Percentiles rank a stretch among this genome's conserved stretches.
Evolutionary conservation across 208 protist species (phyloP).

Genomic region (Zelonia costaricensis): DNA sequence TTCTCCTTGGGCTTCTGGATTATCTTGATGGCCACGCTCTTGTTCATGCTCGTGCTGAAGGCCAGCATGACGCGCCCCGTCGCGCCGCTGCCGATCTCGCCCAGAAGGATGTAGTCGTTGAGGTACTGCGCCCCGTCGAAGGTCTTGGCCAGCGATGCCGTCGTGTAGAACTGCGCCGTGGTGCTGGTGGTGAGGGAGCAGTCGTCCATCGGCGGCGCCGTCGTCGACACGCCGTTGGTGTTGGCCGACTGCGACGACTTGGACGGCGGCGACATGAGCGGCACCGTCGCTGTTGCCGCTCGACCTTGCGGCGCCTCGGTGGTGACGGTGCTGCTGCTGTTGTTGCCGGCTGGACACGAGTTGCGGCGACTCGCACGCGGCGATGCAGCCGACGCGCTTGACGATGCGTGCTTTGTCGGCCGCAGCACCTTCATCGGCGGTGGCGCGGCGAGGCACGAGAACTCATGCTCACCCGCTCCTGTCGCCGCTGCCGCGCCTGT

Average conservation of each 20-base stretch:
- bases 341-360: no score
- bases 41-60: conserved; percentile 43
- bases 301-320: no score
- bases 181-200: not conserved
- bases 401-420: no score
- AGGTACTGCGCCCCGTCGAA: conserved; percentile 41
- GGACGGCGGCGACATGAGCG: not conserved
- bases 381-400: no score
- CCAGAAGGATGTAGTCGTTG: conserved; percentile 78
- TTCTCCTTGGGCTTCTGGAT: conserved; percentile 59
- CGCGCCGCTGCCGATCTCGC: conserved; percentile 69
- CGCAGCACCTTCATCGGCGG: no score
- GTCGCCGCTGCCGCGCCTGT: no score
- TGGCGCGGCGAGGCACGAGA: no score
- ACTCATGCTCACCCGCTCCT: no score
- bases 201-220: not conserved
- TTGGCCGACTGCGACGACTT: not conserved
- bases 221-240: not conserved
- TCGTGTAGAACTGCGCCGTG: conserved; percentile 26
- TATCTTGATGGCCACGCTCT: conserved; percentile 76
- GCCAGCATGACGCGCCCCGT: conserved; percentile 71
- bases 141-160: conserved; percentile 27
- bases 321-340: no score
- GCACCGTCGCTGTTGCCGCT: not conserved
- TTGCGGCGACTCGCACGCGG: no score